Percentiles rank a stretch among this genome's conserved stretches.
These are phyloP conservation scores for Sambucus nigra DNA, from an alignment of 129 eudicot genomes.

Conservation along the genomic window DNA sequence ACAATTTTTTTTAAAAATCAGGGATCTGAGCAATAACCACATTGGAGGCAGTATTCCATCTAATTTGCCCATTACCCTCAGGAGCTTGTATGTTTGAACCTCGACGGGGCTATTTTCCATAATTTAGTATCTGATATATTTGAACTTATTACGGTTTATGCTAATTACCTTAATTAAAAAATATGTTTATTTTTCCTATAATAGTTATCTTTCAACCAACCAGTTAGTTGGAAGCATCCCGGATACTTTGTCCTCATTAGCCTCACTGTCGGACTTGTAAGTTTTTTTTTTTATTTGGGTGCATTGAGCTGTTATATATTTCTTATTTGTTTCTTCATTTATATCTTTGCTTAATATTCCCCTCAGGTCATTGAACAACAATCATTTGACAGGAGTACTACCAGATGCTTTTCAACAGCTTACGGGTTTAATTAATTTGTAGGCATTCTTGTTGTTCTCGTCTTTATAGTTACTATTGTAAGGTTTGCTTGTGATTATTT, in stretches of 20 bases:
- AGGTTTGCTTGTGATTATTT: background rate
- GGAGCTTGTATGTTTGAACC: slow-evolving; percentile 55
- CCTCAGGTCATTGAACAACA: slow-evolving; percentile 60
- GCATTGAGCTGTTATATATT: background rate
- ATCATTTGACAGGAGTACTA: slow-evolving; percentile 57
- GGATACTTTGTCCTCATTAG: slow-evolving; percentile 48
- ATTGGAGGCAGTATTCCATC: slow-evolving; percentile 85
- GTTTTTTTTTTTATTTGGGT: slow-evolving; percentile 15
- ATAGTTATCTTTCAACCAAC: slow-evolving; percentile 61
- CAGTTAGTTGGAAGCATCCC: slow-evolving; percentile 74
- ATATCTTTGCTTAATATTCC: background rate
- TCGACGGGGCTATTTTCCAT: background rate
- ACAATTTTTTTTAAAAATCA: slow-evolving; percentile 19
- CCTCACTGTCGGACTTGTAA: slow-evolving; percentile 83
- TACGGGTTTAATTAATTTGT: slow-evolving; percentile 50
- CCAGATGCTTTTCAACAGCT: slow-evolving; percentile 79
- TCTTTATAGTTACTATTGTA: background rate
- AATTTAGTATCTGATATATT: background rate
- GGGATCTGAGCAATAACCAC: slow-evolving; percentile 77
- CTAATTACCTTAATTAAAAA: slow-evolving; percentile 2
- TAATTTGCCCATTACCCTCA: slow-evolving; percentile 59
- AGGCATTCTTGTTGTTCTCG: slow-evolving; percentile 8
- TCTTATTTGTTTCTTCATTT: background rate
- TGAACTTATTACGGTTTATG: background rate
- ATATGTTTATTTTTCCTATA: slow-evolving; percentile 1